Conservation (phyloP, 768 basidiomycete species). For the Tephrocybe sp. region DNA sequence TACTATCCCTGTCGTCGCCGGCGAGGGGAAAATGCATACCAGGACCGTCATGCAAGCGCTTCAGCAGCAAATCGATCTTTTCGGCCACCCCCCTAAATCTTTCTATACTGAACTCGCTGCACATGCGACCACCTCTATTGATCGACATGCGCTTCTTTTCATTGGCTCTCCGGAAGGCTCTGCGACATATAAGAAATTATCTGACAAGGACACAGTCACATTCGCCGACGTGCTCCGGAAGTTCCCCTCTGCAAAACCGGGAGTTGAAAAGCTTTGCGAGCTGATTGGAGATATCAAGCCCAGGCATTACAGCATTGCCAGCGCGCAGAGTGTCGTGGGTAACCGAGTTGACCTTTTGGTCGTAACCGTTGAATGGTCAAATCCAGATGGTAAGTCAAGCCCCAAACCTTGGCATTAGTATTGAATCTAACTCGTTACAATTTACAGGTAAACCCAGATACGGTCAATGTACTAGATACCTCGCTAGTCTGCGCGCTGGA, state of each 20-base stretch:
- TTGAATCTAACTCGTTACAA: slow-evolving; percentile 1
- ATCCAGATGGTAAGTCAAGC: slow-evolving; percentile 64
- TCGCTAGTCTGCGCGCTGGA: slow-evolving; percentile 77
- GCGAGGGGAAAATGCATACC: slow-evolving; percentile 75
- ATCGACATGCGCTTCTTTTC: slow-evolving; percentile 82
- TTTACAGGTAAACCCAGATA: slow-evolving; percentile 65
- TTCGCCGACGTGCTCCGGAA: slow-evolving; percentile 83
- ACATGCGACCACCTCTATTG: slow-evolving; percentile 65
- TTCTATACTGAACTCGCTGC: slow-evolving; percentile 89
- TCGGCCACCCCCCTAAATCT: slow-evolving; percentile 92
- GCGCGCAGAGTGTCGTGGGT: slow-evolving; percentile 92
- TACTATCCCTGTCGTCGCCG: slow-evolving; percentile 70
- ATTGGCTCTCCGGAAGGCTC: slow-evolving; percentile 91
- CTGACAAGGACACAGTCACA: slow-evolving; percentile 91
- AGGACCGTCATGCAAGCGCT: slow-evolving; percentile 94
- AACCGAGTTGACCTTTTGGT: slow-evolving; percentile 92
- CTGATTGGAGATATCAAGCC: slow-evolving; percentile 95
- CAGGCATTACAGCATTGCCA: slow-evolving; percentile 97
- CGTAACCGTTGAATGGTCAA: slow-evolving; percentile 94
- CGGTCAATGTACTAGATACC: slow-evolving; percentile 96
- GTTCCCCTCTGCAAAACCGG: slow-evolving; percentile 77
- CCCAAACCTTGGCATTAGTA: slow-evolving; percentile 3
- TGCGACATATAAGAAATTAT: slow-evolving; percentile 91
- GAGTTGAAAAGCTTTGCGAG: slow-evolving; percentile 83
- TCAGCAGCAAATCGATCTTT: slow-evolving; percentile 95